These are phyloP conservation scores for Salix arbutifolia DNA, from an alignment of 345 rosid genomes.

Conservation along the genomic window DNA sequence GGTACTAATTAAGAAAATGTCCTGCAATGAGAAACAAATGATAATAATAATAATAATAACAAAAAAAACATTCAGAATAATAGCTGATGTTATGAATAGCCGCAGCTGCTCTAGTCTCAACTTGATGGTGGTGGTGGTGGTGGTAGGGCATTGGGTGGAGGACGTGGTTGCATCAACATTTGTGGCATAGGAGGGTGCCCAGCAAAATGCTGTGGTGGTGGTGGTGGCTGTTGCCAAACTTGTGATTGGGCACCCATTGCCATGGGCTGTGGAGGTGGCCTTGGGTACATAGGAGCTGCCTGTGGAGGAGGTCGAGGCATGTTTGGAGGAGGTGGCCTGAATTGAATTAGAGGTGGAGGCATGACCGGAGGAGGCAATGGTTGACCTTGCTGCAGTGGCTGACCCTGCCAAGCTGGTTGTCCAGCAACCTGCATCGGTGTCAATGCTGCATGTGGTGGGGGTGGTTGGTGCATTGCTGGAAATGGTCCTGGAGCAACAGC, in stretches of 20 bases:
- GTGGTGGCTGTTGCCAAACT: slow-evolving; percentile 52
- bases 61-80: background rate
- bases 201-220: slow-evolving; percentile 52
- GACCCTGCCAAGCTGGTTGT: slow-evolving; percentile 68
- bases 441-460: slow-evolving; percentile 53
- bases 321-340: slow-evolving; percentile 60
- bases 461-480: slow-evolving; percentile 56
- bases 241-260: slow-evolving; percentile 64
- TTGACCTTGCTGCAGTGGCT: slow-evolving; percentile 64
- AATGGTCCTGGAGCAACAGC: slow-evolving; percentile 46
- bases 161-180: slow-evolving; percentile 67
- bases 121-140: slow-evolving; percentile 17
- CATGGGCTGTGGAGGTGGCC: slow-evolving; percentile 75
- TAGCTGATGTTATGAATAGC: background rate
- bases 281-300: slow-evolving; percentile 30
- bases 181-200: slow-evolving; percentile 56
- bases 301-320: slow-evolving; percentile 71
- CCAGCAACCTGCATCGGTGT: slow-evolving; percentile 50
- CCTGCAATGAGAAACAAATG: background rate
- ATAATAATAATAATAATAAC: background rate
- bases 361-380: slow-evolving; percentile 35
- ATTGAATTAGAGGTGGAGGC: slow-evolving; percentile 72
- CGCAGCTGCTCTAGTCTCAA: background rate
- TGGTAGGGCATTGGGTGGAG: slow-evolving; percentile 29
- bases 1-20: background rate